phyloP scores from a whole-genome alignment of 164 flowering plant genomes.

The Stephania cephalantha region DNA sequence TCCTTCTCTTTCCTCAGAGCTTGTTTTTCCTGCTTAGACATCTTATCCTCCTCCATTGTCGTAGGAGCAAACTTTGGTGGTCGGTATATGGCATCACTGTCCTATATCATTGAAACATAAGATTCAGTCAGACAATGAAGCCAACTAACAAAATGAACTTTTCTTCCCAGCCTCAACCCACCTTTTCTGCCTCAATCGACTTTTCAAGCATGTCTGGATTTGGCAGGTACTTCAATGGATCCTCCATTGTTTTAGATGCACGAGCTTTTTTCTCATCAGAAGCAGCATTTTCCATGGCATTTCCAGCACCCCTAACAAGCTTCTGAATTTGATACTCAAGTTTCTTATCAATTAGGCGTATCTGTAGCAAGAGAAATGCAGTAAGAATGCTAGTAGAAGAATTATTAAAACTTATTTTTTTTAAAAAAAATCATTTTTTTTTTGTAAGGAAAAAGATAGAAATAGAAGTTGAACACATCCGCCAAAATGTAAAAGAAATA shows the following conservation, averaged over 20 bases:
- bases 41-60: constrained; percentile 67
- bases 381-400: background rate
- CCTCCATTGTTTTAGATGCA: constrained; percentile 39
- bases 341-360: constrained; percentile 83
- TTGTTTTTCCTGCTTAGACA: constrained; percentile 54
- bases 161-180: constrained; percentile 20
- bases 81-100: constrained; percentile 43
- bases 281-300: constrained; percentile 21
- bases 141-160: background rate
- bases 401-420: too few species aligned
- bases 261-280: constrained; percentile 25
- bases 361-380: constrained; percentile 29
- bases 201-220: constrained; percentile 78
- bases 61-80: constrained; percentile 83
- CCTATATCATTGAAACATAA: constrained; percentile 30
- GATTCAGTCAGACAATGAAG: background rate
- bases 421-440: too few species aligned
- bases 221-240: constrained; percentile 57
- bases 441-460: too few species aligned
- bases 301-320: constrained; percentile 39
- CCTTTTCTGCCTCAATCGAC: constrained; percentile 34
- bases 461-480: too few species aligned
- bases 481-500: too few species aligned
- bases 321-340: constrained; percentile 81
- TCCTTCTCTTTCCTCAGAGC: constrained; percentile 56